Conservation (phyloP, 129 eudicot species). For the Lactuca saligna region DNA sequence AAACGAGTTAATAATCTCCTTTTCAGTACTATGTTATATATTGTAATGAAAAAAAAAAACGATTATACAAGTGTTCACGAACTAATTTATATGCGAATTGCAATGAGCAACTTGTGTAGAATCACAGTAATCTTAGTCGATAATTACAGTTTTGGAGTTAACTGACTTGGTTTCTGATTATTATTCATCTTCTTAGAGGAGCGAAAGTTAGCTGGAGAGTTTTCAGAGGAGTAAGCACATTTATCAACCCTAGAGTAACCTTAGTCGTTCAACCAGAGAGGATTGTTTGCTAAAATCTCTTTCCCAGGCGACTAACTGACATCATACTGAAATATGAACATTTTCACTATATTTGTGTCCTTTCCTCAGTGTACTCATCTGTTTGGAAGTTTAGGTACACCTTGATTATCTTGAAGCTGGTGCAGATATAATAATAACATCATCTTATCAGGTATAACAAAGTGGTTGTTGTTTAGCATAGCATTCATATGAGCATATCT, state of each 20-base stretch:
- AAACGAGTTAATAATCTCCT: too few relatives aligned
- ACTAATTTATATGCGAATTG: neutral
- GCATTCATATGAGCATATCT: neutral
- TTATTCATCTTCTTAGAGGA: neutral
- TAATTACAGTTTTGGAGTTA: neutral
- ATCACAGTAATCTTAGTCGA: neutral
- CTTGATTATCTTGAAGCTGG: conserved; percentile 96
- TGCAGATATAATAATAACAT: conserved; percentile 71
- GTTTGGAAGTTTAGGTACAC: conserved; percentile 61
- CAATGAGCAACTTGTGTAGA: neutral
- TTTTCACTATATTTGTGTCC: neutral
- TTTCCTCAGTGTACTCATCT: neutral
- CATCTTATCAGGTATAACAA: conserved; percentile 79
- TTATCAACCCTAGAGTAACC: too few relatives aligned
- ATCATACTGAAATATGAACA: too few relatives aligned
- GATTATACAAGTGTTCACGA: neutral
- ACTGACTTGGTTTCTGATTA: neutral
- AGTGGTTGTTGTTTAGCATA: neutral
- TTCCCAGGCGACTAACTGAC: too few relatives aligned
- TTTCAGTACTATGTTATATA: too few relatives aligned
- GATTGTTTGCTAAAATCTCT: too few relatives aligned
- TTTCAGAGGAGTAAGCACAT: neutral
- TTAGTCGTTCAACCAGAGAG: too few relatives aligned
- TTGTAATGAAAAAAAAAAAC: neutral
- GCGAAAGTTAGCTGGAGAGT: neutral